Evolutionary conservation across 2,329 filamentous ascomycete species (phyloP).

Genomic region (Colletotrichum sp.): DNA sequence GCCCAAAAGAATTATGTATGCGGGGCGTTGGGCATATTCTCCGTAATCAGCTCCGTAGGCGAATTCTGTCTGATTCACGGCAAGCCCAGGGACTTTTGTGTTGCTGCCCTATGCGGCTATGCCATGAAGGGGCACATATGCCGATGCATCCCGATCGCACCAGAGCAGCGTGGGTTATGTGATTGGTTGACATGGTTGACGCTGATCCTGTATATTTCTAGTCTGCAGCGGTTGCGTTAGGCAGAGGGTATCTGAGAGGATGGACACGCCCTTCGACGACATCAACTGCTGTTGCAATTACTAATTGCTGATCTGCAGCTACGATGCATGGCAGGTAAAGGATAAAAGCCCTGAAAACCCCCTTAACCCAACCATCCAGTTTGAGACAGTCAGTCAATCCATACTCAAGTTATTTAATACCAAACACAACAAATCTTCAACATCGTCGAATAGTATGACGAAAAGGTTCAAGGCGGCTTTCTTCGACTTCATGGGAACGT

Average conservation of each 20-base stretch:
- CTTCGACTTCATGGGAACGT: constrained; percentile 66
- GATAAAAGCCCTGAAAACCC: neutral
- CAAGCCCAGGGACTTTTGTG: neutral
- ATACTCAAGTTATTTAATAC: neutral
- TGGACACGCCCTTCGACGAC: neutral
- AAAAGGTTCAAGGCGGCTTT: constrained; percentile 49
- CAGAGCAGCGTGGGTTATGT: neutral
- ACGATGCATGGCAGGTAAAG: neutral
- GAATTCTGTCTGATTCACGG: neutral
- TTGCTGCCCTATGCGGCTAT: neutral
- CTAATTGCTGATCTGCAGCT: neutral
- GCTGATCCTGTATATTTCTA: neutral
- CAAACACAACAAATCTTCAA: neutral
- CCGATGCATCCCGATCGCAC: neutral
- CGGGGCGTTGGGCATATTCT: neutral
- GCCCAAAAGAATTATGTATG: neutral
- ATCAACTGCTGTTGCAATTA: neutral
- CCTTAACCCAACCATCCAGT: neutral
- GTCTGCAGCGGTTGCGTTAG: neutral
- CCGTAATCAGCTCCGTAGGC: neutral
- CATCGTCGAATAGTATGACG: neutral
- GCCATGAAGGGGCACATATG: neutral
- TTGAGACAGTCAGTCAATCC: neutral
- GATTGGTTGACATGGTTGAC: neutral
- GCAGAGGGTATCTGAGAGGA: neutral